Evolutionary conservation across 1,284 basidiomycete genomes (phyloP), one percentile per base, ranked within the genome.

Genomic region (Volvariella surrecta): DNA sequence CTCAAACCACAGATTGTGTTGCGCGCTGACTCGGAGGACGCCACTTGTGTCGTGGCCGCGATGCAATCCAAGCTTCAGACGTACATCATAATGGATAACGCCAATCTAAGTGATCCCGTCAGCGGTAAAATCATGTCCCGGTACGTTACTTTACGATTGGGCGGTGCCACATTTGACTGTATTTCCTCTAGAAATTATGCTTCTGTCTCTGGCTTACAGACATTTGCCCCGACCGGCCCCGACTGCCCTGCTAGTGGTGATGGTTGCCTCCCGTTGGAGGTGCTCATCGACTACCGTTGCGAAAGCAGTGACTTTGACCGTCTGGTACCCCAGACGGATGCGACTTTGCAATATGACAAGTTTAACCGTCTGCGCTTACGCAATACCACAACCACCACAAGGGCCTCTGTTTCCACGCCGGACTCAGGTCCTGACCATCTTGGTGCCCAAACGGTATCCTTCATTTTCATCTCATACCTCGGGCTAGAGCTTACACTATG

Each of bases 1-100:
- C 67, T 96, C 46, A 94, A 94, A 56, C 94, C 95, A 13, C 95
- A 98, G 61, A 76, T 98, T 39, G 81, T 94, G 2, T 66, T 98
- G 20, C 72, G 78, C 30, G 87, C 82, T 51, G 77, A 85, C 34
- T 64, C 69, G 0, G 70, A 75, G 35, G 61, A 70, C 17, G 76
- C 82, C 42, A 77, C 85, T 13, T 74, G 89, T 45, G 73, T 96
- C 22, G 68, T 97, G 6, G 82, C 89, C 9, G 87, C 93, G 16
- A 78, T 88, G 20, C 83, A 91, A 52, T 81, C 88, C 6, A 87
- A 88, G 47, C 66, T 94, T 50, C 86, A 89, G 59, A 78, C 79
- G 15, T 95, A 86, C 60, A 70, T 76, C 8, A 85, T 98, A 50
- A 73, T 89, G 67, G 95, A 99, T 59, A 70, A 78, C 30, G 68